Base-by-base conservation (phyloP, 1,284 basidiomycete genomes). In the Malassezia brasiliensis region DNA sequence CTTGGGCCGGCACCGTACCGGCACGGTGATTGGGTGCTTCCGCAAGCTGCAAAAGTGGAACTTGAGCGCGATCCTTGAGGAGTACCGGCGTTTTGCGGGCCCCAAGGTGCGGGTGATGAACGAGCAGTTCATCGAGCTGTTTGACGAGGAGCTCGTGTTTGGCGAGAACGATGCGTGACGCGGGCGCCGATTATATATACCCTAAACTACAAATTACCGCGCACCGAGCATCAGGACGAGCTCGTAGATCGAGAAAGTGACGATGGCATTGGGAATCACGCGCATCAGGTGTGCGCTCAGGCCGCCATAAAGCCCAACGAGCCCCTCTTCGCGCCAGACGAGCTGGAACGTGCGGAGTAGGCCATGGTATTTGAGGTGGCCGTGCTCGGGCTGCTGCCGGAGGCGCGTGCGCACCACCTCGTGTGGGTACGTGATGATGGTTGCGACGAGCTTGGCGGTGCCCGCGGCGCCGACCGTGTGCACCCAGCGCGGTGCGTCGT, bases 271-370 rank as follows among this genome's bases (percentile, higher is more conserved):
- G 15, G 63, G 61, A 10, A 52, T 55, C 50, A 98, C 93, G 45
- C 93, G 84, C 81, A 98, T 85, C 55, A 99, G 80, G 76, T 98
- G 94, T 0, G 93, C 90, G 50, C 85, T 87, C 50, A 99, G 81
- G 4, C 94, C 94, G 32, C 90, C 87, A 69, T 99, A 98, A 38
- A 98, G 75, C 5, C 86, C 83, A 31, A 82, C 79, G 5, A 83
- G 81, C 20, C 93, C 93, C 75, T 99, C 93, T 75, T 99, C 94
- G 14, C 81, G 83, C 46, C 91, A 81, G 56, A 99, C 84, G 3
- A 93, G 80, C 32, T 81, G 82, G 50, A 98, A 77, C 0, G 93
- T 96, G 73, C 94, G 90, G 49, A 81, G 51, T 17, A 99, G 81
- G 5, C 90, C 88, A 0, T 82, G 85, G 77, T 99, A 99, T 74